phyloP scores from a whole-genome alignment of 495 filamentous ascomycete genomes.

The Usnea hakonensis region DNA sequence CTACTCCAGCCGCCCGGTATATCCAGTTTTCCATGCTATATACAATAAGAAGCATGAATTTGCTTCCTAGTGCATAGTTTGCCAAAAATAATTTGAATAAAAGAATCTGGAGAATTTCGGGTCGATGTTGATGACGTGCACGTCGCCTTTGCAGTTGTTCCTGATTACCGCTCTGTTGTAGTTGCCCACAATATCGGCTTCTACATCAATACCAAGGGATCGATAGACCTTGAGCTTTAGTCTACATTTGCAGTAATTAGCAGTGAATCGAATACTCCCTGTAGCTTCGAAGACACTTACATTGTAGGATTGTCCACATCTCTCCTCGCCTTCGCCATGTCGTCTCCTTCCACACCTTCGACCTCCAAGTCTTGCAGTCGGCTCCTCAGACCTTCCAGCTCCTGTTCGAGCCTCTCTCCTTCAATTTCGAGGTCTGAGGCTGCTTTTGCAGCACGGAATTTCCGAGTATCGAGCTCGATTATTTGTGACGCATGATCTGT shows the following conservation, averaged over 20 bases:
- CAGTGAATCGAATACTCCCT: not conserved
- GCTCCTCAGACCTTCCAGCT: conserved; percentile 68
- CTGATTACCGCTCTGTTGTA: conserved; percentile 82
- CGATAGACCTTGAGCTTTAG: conserved; percentile 87
- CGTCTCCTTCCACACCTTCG: conserved; percentile 62
- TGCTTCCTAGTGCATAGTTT: conserved; percentile 56
- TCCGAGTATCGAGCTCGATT: conserved; percentile 79
- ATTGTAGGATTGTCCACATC: conserved; percentile 53
- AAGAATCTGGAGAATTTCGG: conserved; percentile 84
- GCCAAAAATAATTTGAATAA: conserved; percentile 96
- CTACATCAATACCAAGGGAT: conserved; percentile 81
- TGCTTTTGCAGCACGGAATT: conserved; percentile 87
- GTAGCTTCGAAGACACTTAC: conserved; percentile 25
- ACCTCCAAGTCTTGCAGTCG: conserved; percentile 74
- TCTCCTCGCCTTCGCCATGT: conserved; percentile 48
- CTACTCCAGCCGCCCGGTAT: not conserved
- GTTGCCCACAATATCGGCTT: conserved; percentile 70
- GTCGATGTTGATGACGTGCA: conserved; percentile 91
- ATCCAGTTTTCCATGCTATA: not conserved
- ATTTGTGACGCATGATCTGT: conserved; percentile 73
- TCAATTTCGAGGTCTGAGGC: conserved; percentile 86
- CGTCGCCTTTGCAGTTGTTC: conserved; percentile 80
- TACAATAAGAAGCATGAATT: not conserved
- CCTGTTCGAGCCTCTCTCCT: conserved; percentile 74
- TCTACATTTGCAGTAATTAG: conserved; percentile 30